phyloP scores from a whole-genome alignment of 2,329 filamentous ascomycete genomes.

The Epicoccum nigrum region DNA sequence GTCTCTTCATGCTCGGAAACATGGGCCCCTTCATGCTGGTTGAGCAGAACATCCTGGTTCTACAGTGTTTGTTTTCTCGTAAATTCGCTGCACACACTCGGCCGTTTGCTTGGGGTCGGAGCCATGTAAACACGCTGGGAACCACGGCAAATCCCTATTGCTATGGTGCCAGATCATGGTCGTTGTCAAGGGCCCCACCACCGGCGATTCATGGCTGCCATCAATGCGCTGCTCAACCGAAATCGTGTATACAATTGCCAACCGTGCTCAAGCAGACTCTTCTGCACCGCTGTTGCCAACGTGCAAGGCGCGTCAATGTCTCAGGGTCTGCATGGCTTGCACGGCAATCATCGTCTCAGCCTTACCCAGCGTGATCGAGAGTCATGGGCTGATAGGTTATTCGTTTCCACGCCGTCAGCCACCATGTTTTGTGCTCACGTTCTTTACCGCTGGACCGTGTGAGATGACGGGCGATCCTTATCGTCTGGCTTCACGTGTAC shows the following conservation, averaged over 20 bases:
- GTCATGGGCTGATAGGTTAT: constrained; percentile 5
- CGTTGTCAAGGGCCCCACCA: constrained; percentile 14
- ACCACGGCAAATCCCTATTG: constrained; percentile 2
- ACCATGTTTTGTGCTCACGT: background rate
- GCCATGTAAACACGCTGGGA: constrained; percentile 5
- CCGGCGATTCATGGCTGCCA: constrained; percentile 16
- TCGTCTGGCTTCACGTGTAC: background rate
- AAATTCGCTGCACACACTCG: background rate
- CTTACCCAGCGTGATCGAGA: constrained; percentile 6
- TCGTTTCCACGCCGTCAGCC: background rate
- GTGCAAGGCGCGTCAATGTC: constrained; percentile 7
- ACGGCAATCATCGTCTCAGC: constrained; percentile 3
- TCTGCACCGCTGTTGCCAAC: constrained; percentile 7
- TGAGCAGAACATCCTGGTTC: constrained; percentile 1
- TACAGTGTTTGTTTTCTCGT: constrained; percentile 2
- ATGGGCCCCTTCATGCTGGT: background rate
- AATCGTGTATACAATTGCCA: background rate
- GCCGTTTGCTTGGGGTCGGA: constrained; percentile 1
- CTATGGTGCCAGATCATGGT: background rate
- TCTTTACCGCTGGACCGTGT: background rate
- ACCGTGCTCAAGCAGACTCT: constrained; percentile 2
- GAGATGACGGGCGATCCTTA: background rate
- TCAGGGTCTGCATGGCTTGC: background rate
- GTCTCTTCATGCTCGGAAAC: background rate
- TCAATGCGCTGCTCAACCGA: constrained; percentile 12